phyloP scores from a whole-genome alignment of 2,329 filamentous ascomycete genomes.

The Pezicula carpinea region DNA sequence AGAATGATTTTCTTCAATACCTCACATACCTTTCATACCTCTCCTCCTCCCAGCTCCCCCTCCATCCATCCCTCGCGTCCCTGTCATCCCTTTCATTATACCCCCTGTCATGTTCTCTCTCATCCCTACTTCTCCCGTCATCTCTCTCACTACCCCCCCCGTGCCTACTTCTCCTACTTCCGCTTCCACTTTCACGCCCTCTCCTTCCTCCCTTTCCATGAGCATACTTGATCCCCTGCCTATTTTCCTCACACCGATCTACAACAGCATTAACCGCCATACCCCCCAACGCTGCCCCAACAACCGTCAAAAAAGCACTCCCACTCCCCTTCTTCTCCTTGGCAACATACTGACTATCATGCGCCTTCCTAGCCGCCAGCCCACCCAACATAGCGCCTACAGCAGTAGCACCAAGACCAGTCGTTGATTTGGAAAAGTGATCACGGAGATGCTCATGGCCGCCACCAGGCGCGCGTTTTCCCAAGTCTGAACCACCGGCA shows the following conservation, averaged over 20 bases:
- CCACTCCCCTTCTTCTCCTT: neutral
- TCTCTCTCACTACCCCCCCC: too few species aligned
- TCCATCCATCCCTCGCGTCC: too few species aligned
- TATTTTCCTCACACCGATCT: neutral
- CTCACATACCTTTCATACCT: too few species aligned
- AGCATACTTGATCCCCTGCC: neutral
- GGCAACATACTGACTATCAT: neutral
- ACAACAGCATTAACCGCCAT: neutral
- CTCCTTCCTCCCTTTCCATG: neutral
- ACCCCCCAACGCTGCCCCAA: neutral
- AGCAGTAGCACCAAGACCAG: neutral
- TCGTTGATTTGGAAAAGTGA: neutral
- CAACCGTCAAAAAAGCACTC: neutral
- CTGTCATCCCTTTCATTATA: too few species aligned
- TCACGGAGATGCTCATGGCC: neutral
- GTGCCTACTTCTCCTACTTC: too few species aligned
- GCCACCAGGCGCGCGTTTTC: too few species aligned
- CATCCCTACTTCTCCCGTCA: too few species aligned
- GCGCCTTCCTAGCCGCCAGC: neutral
- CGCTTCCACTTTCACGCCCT: neutral
- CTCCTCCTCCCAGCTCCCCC: too few species aligned
- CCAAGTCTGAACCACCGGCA: too few species aligned
- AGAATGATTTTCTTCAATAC: too few species aligned
- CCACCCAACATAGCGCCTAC: neutral
- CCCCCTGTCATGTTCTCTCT: too few species aligned